Conservation (phyloP, 257 asterid genomes). For the Rubia yunnanensis region DNA sequence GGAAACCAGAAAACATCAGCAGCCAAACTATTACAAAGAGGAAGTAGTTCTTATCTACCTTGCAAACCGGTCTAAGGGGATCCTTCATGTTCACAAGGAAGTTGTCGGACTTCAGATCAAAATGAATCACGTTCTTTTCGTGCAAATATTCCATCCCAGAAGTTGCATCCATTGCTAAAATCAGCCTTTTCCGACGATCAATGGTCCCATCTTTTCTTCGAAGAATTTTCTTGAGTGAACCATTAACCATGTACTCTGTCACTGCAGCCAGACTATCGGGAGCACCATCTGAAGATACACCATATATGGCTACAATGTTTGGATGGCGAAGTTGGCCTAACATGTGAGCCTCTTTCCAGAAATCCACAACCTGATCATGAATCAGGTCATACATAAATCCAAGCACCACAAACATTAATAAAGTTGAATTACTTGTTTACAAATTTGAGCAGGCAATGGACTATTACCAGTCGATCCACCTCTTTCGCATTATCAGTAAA, state of each 20-base stretch:
- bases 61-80: constrained; percentile 30
- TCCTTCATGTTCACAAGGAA: constrained; percentile 28
- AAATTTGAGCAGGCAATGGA: background rate
- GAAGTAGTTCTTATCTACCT: constrained; percentile 12
- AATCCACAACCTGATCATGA: constrained; percentile 21
- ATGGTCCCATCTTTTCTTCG: constrained; percentile 24
- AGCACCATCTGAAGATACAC: constrained; percentile 26
- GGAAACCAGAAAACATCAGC: background rate
- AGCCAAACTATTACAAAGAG: background rate
- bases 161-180: constrained; percentile 30
- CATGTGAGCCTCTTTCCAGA: constrained; percentile 30
- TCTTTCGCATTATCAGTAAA: constrained; percentile 13
- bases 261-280: constrained; percentile 23
- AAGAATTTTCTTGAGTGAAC: constrained; percentile 27
- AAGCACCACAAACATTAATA: background rate
- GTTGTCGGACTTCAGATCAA: constrained; percentile 31
- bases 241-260: constrained; percentile 29
- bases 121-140: constrained; percentile 23
- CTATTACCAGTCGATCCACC: constrained; percentile 23
- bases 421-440: no score
- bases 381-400: background rate
- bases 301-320: constrained; percentile 25
- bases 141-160: constrained; percentile 34
- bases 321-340: constrained; percentile 30
- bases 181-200: constrained; percentile 23